Evolutionary conservation across 495 filamentous ascomycete genomes (phyloP).

Genomic region (Articulospora tetracladia): DNA sequence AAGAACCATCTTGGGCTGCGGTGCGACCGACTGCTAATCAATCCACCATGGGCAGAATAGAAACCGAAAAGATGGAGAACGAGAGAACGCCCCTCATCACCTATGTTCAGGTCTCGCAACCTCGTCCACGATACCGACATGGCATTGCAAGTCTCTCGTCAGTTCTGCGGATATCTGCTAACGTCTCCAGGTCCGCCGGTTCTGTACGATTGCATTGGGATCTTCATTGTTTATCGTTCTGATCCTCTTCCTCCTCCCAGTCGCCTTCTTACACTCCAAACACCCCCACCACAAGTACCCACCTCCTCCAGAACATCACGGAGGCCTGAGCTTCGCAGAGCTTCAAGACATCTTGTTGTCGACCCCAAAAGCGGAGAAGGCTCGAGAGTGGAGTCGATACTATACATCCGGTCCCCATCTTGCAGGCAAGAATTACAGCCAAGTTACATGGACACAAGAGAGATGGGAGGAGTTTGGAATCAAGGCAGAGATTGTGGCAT

Average conservation of each 20-base stretch:
- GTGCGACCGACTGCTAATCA: not conserved
- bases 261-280: conserved; percentile 42
- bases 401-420: conserved; percentile 89
- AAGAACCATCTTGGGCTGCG: no score
- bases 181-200: conserved; percentile 48
- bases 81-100: conserved; percentile 61
- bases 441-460: conserved; percentile 84
- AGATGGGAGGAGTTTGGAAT: conserved; percentile 85
- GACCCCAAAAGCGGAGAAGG: conserved; percentile 65
- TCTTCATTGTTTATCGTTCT: conserved; percentile 50
- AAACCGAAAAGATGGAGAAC: conserved; percentile 38
- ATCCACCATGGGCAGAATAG: conserved; percentile 14
- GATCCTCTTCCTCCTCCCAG: conserved; percentile 50
- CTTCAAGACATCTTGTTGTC: conserved; percentile 66
- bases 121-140: conserved; percentile 64
- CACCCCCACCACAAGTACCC: conserved; percentile 20
- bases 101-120: conserved; percentile 47
- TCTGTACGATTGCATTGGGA: conserved; percentile 64
- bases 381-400: conserved; percentile 81
- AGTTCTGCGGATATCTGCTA: not conserved
- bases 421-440: conserved; percentile 71
- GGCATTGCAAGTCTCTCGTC: conserved; percentile 30
- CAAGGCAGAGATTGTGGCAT: conserved; percentile 63
- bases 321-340: conserved; percentile 53
- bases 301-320: conserved; percentile 30